phyloP scores from a whole-genome alignment of 495 filamentous ascomycete species.

The Lasiosphaeriaceae sp. region DNA sequence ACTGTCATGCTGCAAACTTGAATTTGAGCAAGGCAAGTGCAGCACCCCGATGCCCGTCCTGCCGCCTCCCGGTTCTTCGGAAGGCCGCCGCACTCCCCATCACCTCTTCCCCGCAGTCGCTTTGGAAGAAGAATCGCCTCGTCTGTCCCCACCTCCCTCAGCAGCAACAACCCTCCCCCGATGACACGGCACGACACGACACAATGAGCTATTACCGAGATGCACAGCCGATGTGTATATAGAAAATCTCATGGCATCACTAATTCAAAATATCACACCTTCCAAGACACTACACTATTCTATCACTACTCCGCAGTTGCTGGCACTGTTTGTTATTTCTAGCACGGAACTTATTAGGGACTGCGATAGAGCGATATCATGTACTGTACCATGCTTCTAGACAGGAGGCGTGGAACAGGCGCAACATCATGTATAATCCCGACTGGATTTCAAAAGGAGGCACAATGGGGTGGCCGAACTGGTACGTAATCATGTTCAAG shows the following conservation, averaged over 20 bases:
- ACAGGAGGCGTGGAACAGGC: slow-evolving; percentile 20
- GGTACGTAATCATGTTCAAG: slow-evolving; percentile 21
- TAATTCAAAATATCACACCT: slow-evolving; percentile 24
- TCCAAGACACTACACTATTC: slow-evolving; percentile 25
- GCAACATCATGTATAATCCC: slow-evolving; percentile 29
- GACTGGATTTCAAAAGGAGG: slow-evolving; percentile 15
- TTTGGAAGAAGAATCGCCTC: slow-evolving; percentile 13
- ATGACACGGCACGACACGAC: slow-evolving; percentile 26
- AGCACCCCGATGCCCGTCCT: slow-evolving; percentile 10
- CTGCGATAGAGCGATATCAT: slow-evolving; percentile 28
- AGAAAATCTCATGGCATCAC: slow-evolving; percentile 21
- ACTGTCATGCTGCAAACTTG: slow-evolving; percentile 45
- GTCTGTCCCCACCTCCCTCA: slow-evolving; percentile 11
- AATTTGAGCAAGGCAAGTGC: slow-evolving; percentile 14
- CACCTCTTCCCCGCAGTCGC: slow-evolving; percentile 7
- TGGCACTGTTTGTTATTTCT: slow-evolving; percentile 21
- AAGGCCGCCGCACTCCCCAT: slow-evolving; percentile 11
- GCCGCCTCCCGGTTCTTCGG: not conserved
- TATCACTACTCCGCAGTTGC: slow-evolving; percentile 17
- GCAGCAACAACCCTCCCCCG: slow-evolving; percentile 16
- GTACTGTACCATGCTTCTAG: slow-evolving; percentile 29
- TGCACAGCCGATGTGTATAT: slow-evolving; percentile 35
- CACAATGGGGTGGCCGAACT: slow-evolving; percentile 9
- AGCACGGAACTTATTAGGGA: slow-evolving; percentile 16
- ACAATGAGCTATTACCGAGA: slow-evolving; percentile 21